Base-by-base conservation (phyloP, 495 filamentous ascomycete species). In the Penicillium dipodomyicola region DNA sequence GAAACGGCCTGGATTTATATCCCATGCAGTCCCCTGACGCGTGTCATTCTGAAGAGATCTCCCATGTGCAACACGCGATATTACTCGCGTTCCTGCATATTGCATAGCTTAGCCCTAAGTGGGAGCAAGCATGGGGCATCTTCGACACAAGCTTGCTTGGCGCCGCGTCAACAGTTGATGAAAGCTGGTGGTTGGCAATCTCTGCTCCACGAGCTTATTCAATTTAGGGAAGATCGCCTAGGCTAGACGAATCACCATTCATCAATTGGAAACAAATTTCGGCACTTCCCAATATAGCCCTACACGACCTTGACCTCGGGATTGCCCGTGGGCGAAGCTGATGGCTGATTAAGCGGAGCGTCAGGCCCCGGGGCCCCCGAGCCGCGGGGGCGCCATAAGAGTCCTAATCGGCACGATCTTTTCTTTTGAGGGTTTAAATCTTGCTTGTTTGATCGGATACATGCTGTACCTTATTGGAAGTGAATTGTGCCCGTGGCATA, bases 181-280 rank as follows among this genome's bases (percentile, higher is more conserved):
- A 48, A 23, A 44, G 6, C 14, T 33, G 33, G 8, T 33, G 19
- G 54, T 47, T 37, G 27, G 33, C 43, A 23, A 5, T 46, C 39
- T 48, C 19, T 33, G 47, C 61, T 57, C 61, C 58, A 58, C 22
- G 61, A 64, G 61, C 48, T 64, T 64, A 64, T 54, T 64, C 40
- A n/a, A 55, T 40, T 54, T n/a, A 54, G 42, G 14, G 22, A 63
- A 32, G 58, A 61, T 61, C 61, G 33, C 14, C 58, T 10, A 3
- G n/a, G 4, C 33, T 15, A 4, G 58, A 55, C 54, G 57, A 58
- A 64, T 64, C 15, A 40, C 3, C 15, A 3, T 15, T 11, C 22
- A 4, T 15, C 19, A 6, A 50, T 61, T 57, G 49, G 20, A 61
- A 61, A 61, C 41, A 39, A 7, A 14, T 37, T 7, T 7, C 5